phyloP scores from a whole-genome alignment of 1,284 basidiomycete species.

The Pascua sp. region DNA sequence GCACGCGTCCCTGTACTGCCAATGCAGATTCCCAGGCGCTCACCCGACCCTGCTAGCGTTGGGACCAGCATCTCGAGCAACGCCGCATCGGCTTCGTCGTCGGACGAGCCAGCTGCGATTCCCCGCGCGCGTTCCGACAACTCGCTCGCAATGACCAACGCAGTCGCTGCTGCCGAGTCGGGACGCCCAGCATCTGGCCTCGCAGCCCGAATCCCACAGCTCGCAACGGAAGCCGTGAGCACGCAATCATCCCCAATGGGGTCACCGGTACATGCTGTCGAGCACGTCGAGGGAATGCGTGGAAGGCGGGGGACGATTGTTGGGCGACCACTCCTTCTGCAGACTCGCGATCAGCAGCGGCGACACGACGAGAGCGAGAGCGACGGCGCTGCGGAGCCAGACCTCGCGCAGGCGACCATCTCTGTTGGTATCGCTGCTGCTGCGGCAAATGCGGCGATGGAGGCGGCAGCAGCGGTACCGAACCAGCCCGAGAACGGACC shows the following conservation, averaged over 20 bases:
- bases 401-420: constrained; percentile 37
- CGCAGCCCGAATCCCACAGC: constrained; percentile 29
- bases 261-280: constrained; percentile 31
- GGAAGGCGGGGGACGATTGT: constrained; percentile 36
- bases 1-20: constrained; percentile 32
- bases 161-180: constrained; percentile 18
- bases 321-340: constrained; percentile 36
- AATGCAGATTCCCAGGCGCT: constrained; percentile 32
- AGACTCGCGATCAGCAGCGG: constrained; percentile 27
- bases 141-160: constrained; percentile 23
- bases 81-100: constrained; percentile 28
- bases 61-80: constrained; percentile 31
- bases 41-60: constrained; percentile 18
- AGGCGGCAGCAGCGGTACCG: constrained; percentile 13
- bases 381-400: constrained; percentile 36
- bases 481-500: constrained; percentile 34
- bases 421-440: constrained; percentile 32
- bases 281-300: constrained; percentile 25
- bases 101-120: constrained; percentile 28
- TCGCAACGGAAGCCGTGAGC: constrained; percentile 33
- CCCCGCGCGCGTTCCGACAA: constrained; percentile 39
- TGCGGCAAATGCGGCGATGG: constrained; percentile 26
- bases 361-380: constrained; percentile 36
- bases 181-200: constrained; percentile 18
- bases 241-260: constrained; percentile 47